These are phyloP conservation scores for Fusarium miscanthi DNA, from an alignment of 2,329 filamentous ascomycete genomes.

Conservation along the genomic window DNA sequence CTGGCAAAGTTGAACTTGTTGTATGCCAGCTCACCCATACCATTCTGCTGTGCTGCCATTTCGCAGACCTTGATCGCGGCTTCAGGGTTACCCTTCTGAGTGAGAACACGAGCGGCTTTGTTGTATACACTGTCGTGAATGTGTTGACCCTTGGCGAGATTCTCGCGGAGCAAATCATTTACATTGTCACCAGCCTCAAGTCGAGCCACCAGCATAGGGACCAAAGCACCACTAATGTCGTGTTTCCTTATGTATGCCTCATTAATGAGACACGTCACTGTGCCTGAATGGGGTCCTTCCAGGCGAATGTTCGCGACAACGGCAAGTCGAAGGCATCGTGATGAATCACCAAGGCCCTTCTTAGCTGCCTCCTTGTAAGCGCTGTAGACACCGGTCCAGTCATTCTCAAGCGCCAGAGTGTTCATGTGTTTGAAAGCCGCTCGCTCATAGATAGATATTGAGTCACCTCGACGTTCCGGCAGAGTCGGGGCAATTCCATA, in stretches of 20 bases:
- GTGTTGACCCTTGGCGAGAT: slow-evolving; percentile 43
- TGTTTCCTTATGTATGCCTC: slow-evolving; percentile 54
- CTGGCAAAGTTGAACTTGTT: slow-evolving; percentile 53
- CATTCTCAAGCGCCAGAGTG: slow-evolving; percentile 48
- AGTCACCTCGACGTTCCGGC: slow-evolving; percentile 36
- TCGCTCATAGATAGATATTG: slow-evolving; percentile 37
- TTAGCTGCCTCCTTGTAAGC: slow-evolving; percentile 51
- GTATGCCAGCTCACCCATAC: slow-evolving; percentile 51
- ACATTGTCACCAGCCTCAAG: slow-evolving; percentile 50
- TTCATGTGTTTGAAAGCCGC: slow-evolving; percentile 53
- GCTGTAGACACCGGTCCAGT: slow-evolving; percentile 49
- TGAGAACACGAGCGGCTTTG: slow-evolving; percentile 49
- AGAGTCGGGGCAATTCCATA: slow-evolving; percentile 19
- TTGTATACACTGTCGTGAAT: slow-evolving; percentile 53
- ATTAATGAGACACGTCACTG: slow-evolving; percentile 54
- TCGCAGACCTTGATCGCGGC: slow-evolving; percentile 50
- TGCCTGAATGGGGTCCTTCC: slow-evolving; percentile 44
- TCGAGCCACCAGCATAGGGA: slow-evolving; percentile 53
- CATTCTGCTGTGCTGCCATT: slow-evolving; percentile 52
- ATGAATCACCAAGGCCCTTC: slow-evolving; percentile 50
- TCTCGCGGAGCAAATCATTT: slow-evolving; percentile 43
- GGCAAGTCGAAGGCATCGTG: slow-evolving; percentile 59
- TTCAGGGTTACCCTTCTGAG: slow-evolving; percentile 44
- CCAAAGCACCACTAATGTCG: slow-evolving; percentile 55
- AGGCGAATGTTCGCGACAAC: slow-evolving; percentile 56